phyloP scores from a whole-genome alignment of 208 protist species.

The Strigomonas culicis region DNA sequence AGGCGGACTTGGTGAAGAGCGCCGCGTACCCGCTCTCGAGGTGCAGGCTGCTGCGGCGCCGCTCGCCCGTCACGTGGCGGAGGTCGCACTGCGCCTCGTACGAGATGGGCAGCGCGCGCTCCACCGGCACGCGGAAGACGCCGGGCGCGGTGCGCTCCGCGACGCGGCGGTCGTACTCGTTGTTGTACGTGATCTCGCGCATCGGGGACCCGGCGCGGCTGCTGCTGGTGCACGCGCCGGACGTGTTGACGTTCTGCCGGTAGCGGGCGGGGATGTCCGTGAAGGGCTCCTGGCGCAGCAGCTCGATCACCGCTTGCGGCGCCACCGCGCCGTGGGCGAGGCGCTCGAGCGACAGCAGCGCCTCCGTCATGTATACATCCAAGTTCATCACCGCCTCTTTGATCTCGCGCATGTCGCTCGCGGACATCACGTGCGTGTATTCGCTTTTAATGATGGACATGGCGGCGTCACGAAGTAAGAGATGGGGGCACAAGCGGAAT shows the following conservation, averaged over 20 bases:
- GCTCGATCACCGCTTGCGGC: slow-evolving; percentile 1
- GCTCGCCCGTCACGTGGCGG: slow-evolving; percentile 12
- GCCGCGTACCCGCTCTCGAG: slow-evolving; percentile 35
- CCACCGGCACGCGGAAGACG: slow-evolving; percentile 23
- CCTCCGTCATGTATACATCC: neutral
- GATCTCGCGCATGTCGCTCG: neutral
- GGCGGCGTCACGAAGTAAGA: neutral
- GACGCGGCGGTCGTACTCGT: slow-evolving; percentile 12
- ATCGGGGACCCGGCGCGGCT: neutral
- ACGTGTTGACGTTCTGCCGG: neutral
- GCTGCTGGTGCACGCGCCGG: neutral
- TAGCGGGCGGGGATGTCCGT: neutral
- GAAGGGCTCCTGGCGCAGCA: slow-evolving; percentile 10
- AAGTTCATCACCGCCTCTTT: neutral
- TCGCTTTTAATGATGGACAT: neutral
- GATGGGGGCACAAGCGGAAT: too few relatives aligned
- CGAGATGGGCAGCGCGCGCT: slow-evolving; percentile 31
- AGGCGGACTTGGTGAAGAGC: slow-evolving; percentile 31
- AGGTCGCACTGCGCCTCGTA: slow-evolving; percentile 32
- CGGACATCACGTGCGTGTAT: neutral
- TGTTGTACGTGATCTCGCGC: slow-evolving; percentile 17
- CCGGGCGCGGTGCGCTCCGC: neutral
- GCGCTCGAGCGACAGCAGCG: slow-evolving; percentile 9
- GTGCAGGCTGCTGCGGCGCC: slow-evolving; percentile 12
- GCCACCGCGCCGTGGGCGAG: neutral